phyloP scores from a whole-genome alignment of 176 grass and related monocot genomes.

The Oryza punctata region DNA sequence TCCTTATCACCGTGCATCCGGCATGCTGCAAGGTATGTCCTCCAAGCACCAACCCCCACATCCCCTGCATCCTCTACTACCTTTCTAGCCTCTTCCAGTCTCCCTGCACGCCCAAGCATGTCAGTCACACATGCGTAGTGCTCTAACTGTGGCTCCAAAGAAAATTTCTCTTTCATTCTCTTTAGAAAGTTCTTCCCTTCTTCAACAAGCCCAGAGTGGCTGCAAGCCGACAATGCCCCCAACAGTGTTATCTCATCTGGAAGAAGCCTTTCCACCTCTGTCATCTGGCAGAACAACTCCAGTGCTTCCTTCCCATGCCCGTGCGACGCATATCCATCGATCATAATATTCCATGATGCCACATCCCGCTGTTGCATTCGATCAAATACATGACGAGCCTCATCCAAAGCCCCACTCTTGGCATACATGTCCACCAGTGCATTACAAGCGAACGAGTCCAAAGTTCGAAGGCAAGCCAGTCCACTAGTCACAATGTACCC shows the following conservation, averaged over 20 bases:
- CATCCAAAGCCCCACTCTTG: constrained; percentile 58
- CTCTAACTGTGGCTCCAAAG: constrained; percentile 53
- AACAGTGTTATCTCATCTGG: constrained; percentile 62
- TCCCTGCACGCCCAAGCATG: constrained; percentile 62
- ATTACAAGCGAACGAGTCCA: constrained; percentile 52
- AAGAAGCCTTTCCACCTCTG: constrained; percentile 31
- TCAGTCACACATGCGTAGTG: constrained; percentile 60
- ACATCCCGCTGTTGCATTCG: constrained; percentile 40
- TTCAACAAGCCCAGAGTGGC: constrained; percentile 58
- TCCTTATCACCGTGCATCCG: constrained; percentile 56
- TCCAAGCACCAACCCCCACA: constrained; percentile 55
- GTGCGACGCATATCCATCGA: constrained; percentile 64
- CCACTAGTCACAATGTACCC: constrained; percentile 53
- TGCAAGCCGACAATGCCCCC: constrained; percentile 56
- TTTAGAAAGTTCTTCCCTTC: constrained; percentile 45
- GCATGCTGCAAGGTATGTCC: constrained; percentile 63
- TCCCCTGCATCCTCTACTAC: constrained; percentile 44
- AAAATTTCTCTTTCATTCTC: constrained; percentile 57
- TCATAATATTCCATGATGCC: constrained; percentile 82
- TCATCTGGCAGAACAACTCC: constrained; percentile 51
- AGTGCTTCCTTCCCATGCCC: constrained; percentile 56
- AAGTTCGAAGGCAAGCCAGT: constrained; percentile 16
- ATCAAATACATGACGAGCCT: constrained; percentile 50
- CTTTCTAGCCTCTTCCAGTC: constrained; percentile 51
- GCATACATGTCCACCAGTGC: constrained; percentile 66